These are phyloP conservation scores for Ceratobasidium sp. DNA, from an alignment of 1,284 basidiomycete genomes.

Conservation along the genomic window DNA sequence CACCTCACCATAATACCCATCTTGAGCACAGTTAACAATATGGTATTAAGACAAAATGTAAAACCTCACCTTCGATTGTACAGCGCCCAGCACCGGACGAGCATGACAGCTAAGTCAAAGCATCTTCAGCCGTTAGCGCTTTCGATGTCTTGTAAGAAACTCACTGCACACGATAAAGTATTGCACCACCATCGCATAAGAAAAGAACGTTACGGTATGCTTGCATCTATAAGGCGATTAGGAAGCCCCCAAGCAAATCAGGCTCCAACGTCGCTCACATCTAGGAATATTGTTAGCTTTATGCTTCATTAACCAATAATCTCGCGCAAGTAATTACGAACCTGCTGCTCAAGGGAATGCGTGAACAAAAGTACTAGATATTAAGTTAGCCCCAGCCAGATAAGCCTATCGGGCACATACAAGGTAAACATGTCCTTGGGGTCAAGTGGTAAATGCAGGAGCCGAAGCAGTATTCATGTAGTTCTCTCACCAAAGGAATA, in stretches of 20 bases:
- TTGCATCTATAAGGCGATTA: slow-evolving; percentile 10
- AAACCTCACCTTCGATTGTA: slow-evolving; percentile 14
- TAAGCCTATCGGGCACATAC: not conserved
- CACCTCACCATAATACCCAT: slow-evolving; percentile 13
- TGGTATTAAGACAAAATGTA: too few species aligned
- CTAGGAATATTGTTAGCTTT: not conserved
- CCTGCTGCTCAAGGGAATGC: not conserved
- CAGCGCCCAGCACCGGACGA: slow-evolving; percentile 30
- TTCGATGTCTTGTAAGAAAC: not conserved
- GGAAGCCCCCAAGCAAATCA: not conserved
- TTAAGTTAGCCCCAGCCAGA: not conserved
- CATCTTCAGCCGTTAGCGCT: not conserved
- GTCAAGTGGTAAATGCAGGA: slow-evolving; percentile 9
- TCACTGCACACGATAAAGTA: slow-evolving; percentile 7
- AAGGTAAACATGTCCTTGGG: slow-evolving; percentile 1
- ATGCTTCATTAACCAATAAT: not conserved
- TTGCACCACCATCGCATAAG: slow-evolving; percentile 10
- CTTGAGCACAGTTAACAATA: not conserved
- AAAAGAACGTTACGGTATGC: not conserved
- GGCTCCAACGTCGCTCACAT: slow-evolving; percentile 2
- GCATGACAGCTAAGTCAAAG: not conserved
- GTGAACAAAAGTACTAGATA: slow-evolving; percentile 19
- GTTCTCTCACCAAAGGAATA: slow-evolving; percentile 20
- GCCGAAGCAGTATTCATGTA: not conserved
- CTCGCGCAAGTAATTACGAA: not conserved